phyloP scores from a whole-genome alignment of 2,329 filamentous ascomycete species.

The Trichoderma hamatum region DNA sequence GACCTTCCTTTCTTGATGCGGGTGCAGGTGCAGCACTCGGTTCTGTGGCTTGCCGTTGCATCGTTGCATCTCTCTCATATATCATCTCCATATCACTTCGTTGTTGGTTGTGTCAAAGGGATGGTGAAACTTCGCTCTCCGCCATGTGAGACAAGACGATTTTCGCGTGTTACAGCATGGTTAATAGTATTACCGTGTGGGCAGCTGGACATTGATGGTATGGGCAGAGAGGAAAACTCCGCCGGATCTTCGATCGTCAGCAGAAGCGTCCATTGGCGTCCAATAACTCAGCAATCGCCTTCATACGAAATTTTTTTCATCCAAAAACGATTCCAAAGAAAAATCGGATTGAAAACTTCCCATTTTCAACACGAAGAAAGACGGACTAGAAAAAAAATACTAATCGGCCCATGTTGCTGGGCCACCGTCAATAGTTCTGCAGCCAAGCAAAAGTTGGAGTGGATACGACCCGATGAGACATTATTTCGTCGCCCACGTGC shows the following conservation, averaged over 20 bases:
- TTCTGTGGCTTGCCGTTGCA: not conserved
- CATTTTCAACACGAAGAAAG: not conserved
- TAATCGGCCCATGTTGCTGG: not conserved
- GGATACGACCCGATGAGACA: not conserved
- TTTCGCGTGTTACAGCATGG: not conserved
- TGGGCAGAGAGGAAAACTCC: not conserved
- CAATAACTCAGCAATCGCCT: not conserved
- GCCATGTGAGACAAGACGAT: not conserved
- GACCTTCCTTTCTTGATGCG: conserved; percentile 5
- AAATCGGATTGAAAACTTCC: not conserved
- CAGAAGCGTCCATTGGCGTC: not conserved
- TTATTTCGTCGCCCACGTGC: conserved; percentile 22
- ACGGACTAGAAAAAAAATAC: not conserved
- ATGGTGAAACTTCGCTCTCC: not conserved
- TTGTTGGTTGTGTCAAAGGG: not conserved
- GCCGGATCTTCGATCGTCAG: not conserved
- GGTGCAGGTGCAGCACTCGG: not conserved
- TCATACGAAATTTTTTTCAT: not conserved
- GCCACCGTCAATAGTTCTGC: conserved; percentile 8
- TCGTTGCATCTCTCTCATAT: not conserved
- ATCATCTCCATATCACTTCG: not conserved
- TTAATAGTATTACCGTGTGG: not conserved
- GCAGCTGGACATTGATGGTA: not conserved
- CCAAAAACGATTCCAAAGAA: not conserved
- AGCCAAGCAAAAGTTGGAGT: not conserved